A percentile compares a stretch with the other conserved stretches of the same genome.
Evolutionary conservation across 768 basidiomycete species (phyloP).

Genomic region (Mycena amicta): DNA sequence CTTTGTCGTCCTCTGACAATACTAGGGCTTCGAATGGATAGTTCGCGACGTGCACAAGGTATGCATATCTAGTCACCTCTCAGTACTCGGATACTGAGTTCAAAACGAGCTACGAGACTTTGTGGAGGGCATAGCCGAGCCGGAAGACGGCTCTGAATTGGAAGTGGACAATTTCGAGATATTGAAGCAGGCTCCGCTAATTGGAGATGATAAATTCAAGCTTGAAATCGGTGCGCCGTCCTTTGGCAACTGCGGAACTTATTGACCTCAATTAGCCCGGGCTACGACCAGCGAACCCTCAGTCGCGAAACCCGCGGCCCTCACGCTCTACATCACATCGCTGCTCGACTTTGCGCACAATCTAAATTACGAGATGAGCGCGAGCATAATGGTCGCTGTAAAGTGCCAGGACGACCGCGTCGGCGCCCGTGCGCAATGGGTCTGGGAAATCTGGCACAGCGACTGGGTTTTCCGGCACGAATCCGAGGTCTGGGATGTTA

Average conservation of each 20-base stretch:
- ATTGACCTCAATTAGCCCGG: slow-evolving; percentile 18
- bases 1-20: neutral
- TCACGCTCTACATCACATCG: slow-evolving; percentile 70
- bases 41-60: slow-evolving; percentile 52
- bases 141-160: slow-evolving; percentile 20
- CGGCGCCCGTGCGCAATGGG: slow-evolving; percentile 69
- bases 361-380: slow-evolving; percentile 55
- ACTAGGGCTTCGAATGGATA: slow-evolving; percentile 74
- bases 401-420: slow-evolving; percentile 62
- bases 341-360: slow-evolving; percentile 62
- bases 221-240: slow-evolving; percentile 60
- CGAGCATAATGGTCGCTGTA: slow-evolving; percentile 74
- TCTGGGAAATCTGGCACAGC: slow-evolving; percentile 72
- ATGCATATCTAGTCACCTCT: neutral
- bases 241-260: slow-evolving; percentile 1
- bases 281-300: slow-evolving; percentile 28
- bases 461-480: slow-evolving; percentile 73
- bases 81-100: neutral
- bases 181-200: slow-evolving; percentile 62
- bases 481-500: slow-evolving; percentile 75
- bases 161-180: slow-evolving; percentile 58
- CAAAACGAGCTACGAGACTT: slow-evolving; percentile 50
- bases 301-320: slow-evolving; percentile 37
- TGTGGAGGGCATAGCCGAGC: slow-evolving; percentile 49
- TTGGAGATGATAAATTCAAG: slow-evolving; percentile 73